These are phyloP conservation scores for Kalmanozyma brasiliensis DNA, from an alignment of 1,284 basidiomycete species.

Conservation along the genomic window DNA sequence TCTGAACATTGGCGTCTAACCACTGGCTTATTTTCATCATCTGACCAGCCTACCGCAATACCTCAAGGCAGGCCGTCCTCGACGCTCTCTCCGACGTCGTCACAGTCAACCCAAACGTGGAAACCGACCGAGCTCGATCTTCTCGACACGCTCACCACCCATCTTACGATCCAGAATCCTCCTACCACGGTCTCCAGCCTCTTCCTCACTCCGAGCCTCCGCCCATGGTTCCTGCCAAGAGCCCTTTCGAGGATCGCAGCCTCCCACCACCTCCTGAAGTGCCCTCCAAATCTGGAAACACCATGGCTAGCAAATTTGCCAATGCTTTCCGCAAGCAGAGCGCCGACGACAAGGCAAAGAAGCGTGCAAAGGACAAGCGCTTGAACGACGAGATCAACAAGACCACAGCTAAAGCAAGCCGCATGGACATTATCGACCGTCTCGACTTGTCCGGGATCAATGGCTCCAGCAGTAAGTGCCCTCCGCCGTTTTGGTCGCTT, in stretches of 20 bases:
- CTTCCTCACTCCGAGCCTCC: slow-evolving; percentile 38
- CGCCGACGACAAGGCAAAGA: slow-evolving; percentile 57
- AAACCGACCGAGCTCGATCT: slow-evolving; percentile 9
- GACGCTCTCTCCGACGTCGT: slow-evolving; percentile 61
- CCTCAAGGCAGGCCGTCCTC: slow-evolving; percentile 43
- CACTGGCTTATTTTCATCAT: no score
- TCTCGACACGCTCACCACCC: slow-evolving; percentile 26
- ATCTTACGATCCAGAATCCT: slow-evolving; percentile 34
- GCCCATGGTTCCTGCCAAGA: slow-evolving; percentile 51
- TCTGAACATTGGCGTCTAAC: no score
- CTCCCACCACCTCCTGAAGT: slow-evolving; percentile 41
- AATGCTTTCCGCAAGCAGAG: slow-evolving; percentile 55
- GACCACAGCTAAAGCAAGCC: slow-evolving; percentile 31
- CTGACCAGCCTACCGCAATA: slow-evolving; percentile 21
- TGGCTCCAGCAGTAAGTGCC: slow-evolving; percentile 54
- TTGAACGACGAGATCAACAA: slow-evolving; percentile 52
- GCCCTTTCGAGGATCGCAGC: slow-evolving; percentile 43
- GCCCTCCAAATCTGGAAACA: slow-evolving; percentile 24
- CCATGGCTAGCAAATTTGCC: slow-evolving; percentile 54
- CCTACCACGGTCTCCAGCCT: slow-evolving; percentile 42
- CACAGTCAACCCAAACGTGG: slow-evolving; percentile 36
- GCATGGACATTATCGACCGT: slow-evolving; percentile 66
- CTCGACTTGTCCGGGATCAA: slow-evolving; percentile 63
- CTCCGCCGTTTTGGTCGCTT: background rate
- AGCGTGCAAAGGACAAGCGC: slow-evolving; percentile 47